These are phyloP conservation scores for Anastatica hierochuntica DNA, from an alignment of 345 rosid genomes.

Conservation along the genomic window DNA sequence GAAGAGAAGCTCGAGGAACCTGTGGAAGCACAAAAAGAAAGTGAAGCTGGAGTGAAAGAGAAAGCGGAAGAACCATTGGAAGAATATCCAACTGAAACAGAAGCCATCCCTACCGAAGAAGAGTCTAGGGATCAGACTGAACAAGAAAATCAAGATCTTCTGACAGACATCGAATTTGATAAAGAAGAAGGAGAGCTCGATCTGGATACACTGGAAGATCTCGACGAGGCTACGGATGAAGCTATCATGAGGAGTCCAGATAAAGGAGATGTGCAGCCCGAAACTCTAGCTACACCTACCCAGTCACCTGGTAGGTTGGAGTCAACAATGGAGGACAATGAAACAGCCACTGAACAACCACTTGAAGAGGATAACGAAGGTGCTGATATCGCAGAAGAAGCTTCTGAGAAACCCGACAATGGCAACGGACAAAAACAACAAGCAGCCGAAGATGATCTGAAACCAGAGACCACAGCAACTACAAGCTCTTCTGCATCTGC, in stretches of 20 bases:
- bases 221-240: slow-evolving; percentile 38
- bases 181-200: slow-evolving; percentile 84
- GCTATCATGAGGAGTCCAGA: slow-evolving; percentile 43
- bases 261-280: no score
- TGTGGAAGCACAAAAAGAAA: slow-evolving; percentile 35
- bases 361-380: slow-evolving; percentile 54
- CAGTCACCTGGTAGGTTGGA: slow-evolving; percentile 60
- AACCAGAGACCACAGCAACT: neutral
- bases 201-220: slow-evolving; percentile 55
- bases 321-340: slow-evolving; percentile 35
- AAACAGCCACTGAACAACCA: slow-evolving; percentile 35
- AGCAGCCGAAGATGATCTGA: slow-evolving; percentile 30
- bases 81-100: slow-evolving; percentile 42
- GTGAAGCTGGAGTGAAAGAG: slow-evolving; percentile 34
- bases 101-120: slow-evolving; percentile 31
- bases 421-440: no score
- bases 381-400: slow-evolving; percentile 39
- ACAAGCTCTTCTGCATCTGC: neutral
- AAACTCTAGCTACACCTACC: slow-evolving; percentile 35
- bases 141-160: slow-evolving; percentile 37
- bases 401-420: slow-evolving; percentile 44
- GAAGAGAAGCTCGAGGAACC: slow-evolving; percentile 45
- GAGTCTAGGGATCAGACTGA: slow-evolving; percentile 39
- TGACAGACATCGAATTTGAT: slow-evolving; percentile 40
- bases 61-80: slow-evolving; percentile 35